A percentile compares a stretch with the other conserved stretches of the same genome.
Conservation (phyloP, 2,329 filamentous ascomycete species). For the Albifimbria verrucaria region DNA sequence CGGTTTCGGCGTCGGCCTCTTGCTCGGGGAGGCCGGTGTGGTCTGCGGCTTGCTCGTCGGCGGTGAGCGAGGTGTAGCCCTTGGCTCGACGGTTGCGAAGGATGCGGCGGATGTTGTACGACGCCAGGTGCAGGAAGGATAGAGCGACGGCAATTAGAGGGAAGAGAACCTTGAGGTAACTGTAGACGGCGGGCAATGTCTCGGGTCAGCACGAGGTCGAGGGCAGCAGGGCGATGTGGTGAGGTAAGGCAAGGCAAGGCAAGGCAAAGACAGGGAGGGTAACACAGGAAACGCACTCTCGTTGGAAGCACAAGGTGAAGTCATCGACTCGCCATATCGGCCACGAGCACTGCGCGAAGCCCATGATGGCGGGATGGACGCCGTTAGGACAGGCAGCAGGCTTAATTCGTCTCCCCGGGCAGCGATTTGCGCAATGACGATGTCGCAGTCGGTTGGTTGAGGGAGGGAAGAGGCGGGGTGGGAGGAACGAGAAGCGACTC, state of each 20-base stretch:
- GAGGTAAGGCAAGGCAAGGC: no score
- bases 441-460: background rate
- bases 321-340: slow-evolving; percentile 63
- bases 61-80: slow-evolving; percentile 56
- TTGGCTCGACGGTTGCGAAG: slow-evolving; percentile 46
- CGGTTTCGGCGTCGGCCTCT: slow-evolving; percentile 44
- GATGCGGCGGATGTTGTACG: slow-evolving; percentile 54
- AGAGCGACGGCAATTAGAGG: slow-evolving; percentile 68
- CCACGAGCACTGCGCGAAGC: slow-evolving; percentile 53
- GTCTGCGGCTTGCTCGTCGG: slow-evolving; percentile 36
- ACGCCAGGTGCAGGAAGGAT: slow-evolving; percentile 65
- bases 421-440: background rate
- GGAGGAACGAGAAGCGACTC: background rate
- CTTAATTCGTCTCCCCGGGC: background rate
- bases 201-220: slow-evolving; percentile 6
- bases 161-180: slow-evolving; percentile 63
- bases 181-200: slow-evolving; percentile 10
- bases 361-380: slow-evolving; percentile 29
- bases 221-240: no score
- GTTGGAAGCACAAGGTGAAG: slow-evolving; percentile 60
- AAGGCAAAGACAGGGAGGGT: slow-evolving; percentile 4
- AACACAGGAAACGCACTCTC: slow-evolving; percentile 69
- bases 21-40: slow-evolving; percentile 52
- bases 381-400: background rate
- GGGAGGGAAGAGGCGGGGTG: background rate